Evolutionary conservation across 345 rosid species (phyloP).

Genomic region (Salix koriyanagi): DNA sequence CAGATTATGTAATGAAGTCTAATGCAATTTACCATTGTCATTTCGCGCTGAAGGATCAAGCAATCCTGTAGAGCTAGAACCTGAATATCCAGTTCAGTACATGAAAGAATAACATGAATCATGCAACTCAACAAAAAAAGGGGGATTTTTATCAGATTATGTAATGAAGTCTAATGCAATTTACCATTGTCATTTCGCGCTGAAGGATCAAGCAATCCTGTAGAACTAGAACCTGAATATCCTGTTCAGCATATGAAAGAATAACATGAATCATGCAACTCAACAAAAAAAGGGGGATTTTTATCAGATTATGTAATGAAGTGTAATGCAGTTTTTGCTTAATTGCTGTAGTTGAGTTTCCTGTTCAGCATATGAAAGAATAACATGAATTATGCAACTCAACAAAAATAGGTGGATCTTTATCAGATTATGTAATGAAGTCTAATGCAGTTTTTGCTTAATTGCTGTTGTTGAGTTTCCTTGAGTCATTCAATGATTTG

Average conservation of each 20-base stretch:
- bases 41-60: background rate
- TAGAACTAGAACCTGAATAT: background rate
- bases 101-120: background rate
- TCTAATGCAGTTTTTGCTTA: background rate
- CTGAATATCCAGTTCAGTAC: too few species aligned
- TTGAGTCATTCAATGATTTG: too few species aligned
- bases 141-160: background rate
- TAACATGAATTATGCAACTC: background rate
- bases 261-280: background rate
- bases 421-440: background rate
- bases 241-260: too few species aligned
- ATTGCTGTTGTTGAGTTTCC: background rate
- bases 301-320: background rate
- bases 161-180: background rate
- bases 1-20: background rate
- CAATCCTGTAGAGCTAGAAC: background rate
- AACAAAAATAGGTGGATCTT: background rate
- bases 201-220: background rate
- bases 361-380: background rate
- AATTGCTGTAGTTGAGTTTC: background rate
- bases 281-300: background rate
- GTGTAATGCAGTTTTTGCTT: background rate
- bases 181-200: conserved; percentile 2
- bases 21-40: background rate
- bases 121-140: background rate